Evolutionary conservation across 2,329 filamentous ascomycete genomes (phyloP), one percentile per base, ranked within the genome.

Genomic region (Monosporascus sp.): DNA sequence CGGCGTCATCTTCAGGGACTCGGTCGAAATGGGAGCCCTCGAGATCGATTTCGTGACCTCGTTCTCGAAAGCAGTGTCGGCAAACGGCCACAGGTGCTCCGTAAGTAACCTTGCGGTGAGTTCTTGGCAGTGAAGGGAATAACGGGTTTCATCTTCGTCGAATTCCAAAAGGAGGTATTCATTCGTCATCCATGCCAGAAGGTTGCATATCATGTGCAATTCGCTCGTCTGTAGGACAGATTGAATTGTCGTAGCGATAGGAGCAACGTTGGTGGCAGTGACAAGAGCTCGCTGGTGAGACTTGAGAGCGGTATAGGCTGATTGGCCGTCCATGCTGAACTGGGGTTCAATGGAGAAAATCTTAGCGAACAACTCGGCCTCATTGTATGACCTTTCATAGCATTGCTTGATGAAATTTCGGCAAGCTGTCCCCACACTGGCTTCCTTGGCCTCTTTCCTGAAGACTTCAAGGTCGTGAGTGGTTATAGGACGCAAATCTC

Each of bases 321-420:
- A 83, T 38, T 75, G 75, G 0, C 68, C 57, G 22, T 79, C 71
- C 0, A 71, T 71, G 57, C 72, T 81, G 69, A 80, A 83, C 22
- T 76, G 72, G 1, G 80, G 75, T 46, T 83, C 79, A 40, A 84
- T 69, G 24, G 74, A 73, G 56, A 85, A 84, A n/a, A 84, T 71
- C 55, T 76, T 79, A 34, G 71, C 63, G 54, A 85, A 83, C 3
- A 85, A 65, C 20, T 68, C 72, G 26, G 77, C 73, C 61, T 85
- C 82, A 53, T 78, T 77, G 59, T 78, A 81, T 2, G 81, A 76
- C 26, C 80, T 75, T 61, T 85, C 82, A 52, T 84, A 83, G 51
- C 73, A 77, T 64, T 84, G 81, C 63, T 84, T 84, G 57, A 84
- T 74, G 52, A 77, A 81, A 59, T 81, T 84, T 27, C 82, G 74